A percentile compares a stretch with the other conserved stretches of the same genome.
These are phyloP conservation scores for Onygenales sp. DNA, from an alignment of 2,329 filamentous ascomycete genomes.

Conservation along the genomic window DNA sequence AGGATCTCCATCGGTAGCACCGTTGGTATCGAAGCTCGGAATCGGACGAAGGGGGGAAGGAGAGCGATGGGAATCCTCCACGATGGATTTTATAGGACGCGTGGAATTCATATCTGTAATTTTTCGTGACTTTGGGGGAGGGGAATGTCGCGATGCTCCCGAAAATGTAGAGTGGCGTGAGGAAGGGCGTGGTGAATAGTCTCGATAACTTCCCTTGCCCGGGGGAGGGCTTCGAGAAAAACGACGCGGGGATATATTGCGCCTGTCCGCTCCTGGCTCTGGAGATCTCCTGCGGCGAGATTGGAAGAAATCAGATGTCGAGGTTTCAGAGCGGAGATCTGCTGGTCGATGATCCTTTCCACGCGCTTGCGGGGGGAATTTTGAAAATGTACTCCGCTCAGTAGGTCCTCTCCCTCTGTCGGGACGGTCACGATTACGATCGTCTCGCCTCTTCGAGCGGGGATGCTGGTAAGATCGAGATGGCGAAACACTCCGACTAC, in stretches of 20 bases:
- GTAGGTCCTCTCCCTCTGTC: slow-evolving; percentile 27
- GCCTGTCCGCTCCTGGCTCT: slow-evolving; percentile 16
- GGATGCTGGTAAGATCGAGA: slow-evolving; percentile 20
- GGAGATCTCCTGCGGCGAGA: slow-evolving; percentile 23
- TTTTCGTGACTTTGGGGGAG: slow-evolving; percentile 14
- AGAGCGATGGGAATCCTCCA: slow-evolving; percentile 19
- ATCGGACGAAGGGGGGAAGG: slow-evolving; percentile 26
- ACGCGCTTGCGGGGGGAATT: slow-evolving; percentile 23
- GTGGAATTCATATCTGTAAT: slow-evolving; percentile 19
- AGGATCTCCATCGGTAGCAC: slow-evolving; percentile 22
- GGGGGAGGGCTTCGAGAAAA: slow-evolving; percentile 20
- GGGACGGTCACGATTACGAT: slow-evolving; percentile 28
- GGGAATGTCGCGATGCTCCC: slow-evolving; percentile 22
- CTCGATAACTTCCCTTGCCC: slow-evolving; percentile 11
- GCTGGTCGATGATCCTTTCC: slow-evolving; percentile 22
- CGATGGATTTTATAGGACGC: slow-evolving; percentile 20
- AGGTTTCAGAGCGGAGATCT: slow-evolving; percentile 15
- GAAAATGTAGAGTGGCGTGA: slow-evolving; percentile 27
- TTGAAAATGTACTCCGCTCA: slow-evolving; percentile 23
- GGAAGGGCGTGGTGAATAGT: slow-evolving; percentile 21
- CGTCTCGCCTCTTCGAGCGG: slow-evolving; percentile 23
- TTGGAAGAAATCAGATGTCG: slow-evolving; percentile 18
- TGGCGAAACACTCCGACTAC: slow-evolving; percentile 33
- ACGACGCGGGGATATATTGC: slow-evolving; percentile 18
- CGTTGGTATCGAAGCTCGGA: slow-evolving; percentile 22